Percentiles rank a stretch among this genome's conserved stretches.
Conservation (phyloP, 2,329 filamentous ascomycete species). For the Calycina herbarum region DNA sequence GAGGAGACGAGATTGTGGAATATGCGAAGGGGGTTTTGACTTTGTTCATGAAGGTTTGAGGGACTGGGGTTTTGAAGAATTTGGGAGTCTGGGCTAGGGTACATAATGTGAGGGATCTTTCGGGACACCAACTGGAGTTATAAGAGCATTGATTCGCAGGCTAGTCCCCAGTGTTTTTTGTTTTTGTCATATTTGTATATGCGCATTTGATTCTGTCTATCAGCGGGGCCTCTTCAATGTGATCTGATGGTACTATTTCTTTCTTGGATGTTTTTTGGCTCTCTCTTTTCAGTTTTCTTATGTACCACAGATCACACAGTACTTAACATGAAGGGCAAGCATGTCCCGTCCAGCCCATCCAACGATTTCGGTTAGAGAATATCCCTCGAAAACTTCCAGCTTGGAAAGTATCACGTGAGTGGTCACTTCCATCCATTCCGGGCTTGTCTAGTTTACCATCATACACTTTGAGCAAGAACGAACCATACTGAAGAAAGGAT, state of each 20-base stretch:
- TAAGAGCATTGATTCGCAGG: neutral
- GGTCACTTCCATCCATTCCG: too few relatives aligned
- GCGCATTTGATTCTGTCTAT: neutral
- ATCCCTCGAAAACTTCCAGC: too few relatives aligned
- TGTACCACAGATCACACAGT: too few relatives aligned
- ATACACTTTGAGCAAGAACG: too few relatives aligned
- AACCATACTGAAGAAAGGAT: too few relatives aligned
- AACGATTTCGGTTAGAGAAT: too few relatives aligned
- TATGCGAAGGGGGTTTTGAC: conserved; percentile 84
- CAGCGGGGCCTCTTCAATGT: neutral
- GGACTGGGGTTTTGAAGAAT: neutral
- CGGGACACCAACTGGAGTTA: conserved; percentile 5
- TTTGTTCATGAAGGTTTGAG: conserved; percentile 74
- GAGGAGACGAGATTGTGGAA: conserved; percentile 92
- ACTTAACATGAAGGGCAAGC: too few relatives aligned
- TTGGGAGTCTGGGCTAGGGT: conserved; percentile 7
- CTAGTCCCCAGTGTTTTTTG: conserved; percentile 3
- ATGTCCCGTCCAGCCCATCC: too few relatives aligned
- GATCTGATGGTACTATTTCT: neutral
- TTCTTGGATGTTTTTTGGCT: neutral
- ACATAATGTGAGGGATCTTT: conserved; percentile 8
- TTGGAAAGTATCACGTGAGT: too few relatives aligned
- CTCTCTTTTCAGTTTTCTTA: too few relatives aligned
- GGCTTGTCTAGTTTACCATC: too few relatives aligned
- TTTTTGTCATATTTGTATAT: neutral